Evolutionary conservation across 1,139 yeast species (phyloP), one percentile per base, ranked within the genome.

Genomic region (Taiozyma sp.): DNA sequence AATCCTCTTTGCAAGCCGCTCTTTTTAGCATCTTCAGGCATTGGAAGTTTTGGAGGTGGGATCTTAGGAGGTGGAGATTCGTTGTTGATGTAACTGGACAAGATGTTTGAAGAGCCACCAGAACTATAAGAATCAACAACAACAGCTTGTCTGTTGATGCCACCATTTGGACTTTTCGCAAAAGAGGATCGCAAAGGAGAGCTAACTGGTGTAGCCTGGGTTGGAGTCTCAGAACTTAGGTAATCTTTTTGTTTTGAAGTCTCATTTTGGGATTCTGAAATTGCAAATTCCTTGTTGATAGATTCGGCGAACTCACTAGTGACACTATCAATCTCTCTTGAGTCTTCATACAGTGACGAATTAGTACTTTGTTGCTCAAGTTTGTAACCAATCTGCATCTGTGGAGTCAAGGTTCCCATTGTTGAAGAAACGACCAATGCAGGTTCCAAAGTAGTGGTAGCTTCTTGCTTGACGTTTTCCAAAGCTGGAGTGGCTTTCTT

Each of bases 101-200:
- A 41, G 12, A 60, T 57, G 40, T 58, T 62, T 38, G 45, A 58
- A 4, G 64, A 59, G 10, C 62, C 57, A n/a, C 56, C 52, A 2
- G 64, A 57, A 29, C 65, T 59, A 14, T 61, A 30, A 16, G 51
- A 53, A 16, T 64, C 70, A 39, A 67, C 52, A 8, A 65, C 60
- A 16, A 64, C 61, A 5, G 67, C 70, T 45, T 66, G 64, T 50
- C 71, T 56, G 47, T 67, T 61, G 30, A 58, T 59, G 22, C 64
- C 56, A 29, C 66, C 59, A 47, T 64, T 58, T 19, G 65, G 63
- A 4, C 60, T 56, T 27, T 47, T 55, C 14, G 43, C 40, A 5
- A 50, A n/a, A 5, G 47, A 36, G 12, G 58, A 53, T 48, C 59
- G 54, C 43, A 58, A 41, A 4, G 61, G 63, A 1, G 62, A 57